Conservation (phyloP, 2,329 filamentous ascomycete species). For the Aspergillus fumigatus region DNA sequence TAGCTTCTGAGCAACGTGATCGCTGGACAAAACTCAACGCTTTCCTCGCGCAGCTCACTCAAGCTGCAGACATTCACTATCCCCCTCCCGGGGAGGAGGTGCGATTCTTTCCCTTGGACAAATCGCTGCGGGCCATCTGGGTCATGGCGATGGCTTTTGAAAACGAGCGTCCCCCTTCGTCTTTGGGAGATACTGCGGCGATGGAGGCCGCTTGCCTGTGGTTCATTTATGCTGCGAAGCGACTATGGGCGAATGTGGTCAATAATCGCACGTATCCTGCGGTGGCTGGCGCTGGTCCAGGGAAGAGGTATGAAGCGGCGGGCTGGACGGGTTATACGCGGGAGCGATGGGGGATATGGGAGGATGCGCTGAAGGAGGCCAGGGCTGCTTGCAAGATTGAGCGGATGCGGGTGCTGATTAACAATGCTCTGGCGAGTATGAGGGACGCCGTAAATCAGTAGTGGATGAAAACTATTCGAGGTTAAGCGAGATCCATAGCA, state of each 20-base stretch:
- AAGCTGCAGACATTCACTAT: slow-evolving; percentile 9
- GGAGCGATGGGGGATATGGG: background rate
- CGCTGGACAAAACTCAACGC: slow-evolving; percentile 2
- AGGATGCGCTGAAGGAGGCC: slow-evolving; percentile 2
- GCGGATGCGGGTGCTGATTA: slow-evolving; percentile 5
- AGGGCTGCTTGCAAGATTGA: background rate
- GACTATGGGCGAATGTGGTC: slow-evolving; percentile 7
- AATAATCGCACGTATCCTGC: background rate
- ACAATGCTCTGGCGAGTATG: slow-evolving; percentile 8
- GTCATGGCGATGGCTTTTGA: background rate
- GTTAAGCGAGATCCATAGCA: too few relatives aligned
- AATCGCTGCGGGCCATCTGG: background rate
- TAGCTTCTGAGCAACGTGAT: slow-evolving; percentile 37
- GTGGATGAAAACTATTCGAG: background rate
- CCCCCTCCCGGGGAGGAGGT: background rate
- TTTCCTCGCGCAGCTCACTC: slow-evolving; percentile 16
- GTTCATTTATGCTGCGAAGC: slow-evolving; percentile 11
- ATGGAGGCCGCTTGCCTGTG: slow-evolving; percentile 12
- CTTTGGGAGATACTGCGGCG: slow-evolving; percentile 2
- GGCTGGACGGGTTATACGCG: background rate
- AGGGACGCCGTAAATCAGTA: background rate
- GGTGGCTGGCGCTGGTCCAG: background rate
- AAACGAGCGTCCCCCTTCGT: background rate
- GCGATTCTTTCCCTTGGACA: background rate
- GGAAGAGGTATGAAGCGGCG: background rate